Percentiles rank a stretch among this genome's conserved stretches.
phyloP scores from a whole-genome alignment of 2,329 filamentous ascomycete genomes.

The Colletotrichum tofieldiae region DNA sequence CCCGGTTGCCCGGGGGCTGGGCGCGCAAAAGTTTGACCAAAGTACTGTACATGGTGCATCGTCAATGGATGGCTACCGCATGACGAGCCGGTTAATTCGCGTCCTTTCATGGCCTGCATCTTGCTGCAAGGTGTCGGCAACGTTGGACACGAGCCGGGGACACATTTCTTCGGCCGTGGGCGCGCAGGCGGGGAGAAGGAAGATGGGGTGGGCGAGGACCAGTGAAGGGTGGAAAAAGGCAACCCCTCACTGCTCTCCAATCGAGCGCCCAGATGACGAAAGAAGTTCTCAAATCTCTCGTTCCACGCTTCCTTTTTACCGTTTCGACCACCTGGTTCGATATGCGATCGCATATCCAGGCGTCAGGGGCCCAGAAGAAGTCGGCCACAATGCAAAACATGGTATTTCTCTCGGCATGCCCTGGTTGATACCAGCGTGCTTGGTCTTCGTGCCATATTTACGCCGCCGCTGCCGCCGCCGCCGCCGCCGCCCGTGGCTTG shows the following conservation, averaged over 20 bases:
- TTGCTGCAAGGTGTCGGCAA: constrained; percentile 24
- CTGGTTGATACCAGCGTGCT: constrained; percentile 4
- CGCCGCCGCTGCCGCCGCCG: constrained; percentile 5
- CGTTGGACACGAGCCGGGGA: constrained; percentile 4
- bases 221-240: constrained; percentile 3
- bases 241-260: constrained; percentile 11
- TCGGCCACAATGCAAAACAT: constrained; percentile 11
- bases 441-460: constrained; percentile 6
- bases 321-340: constrained; percentile 22
- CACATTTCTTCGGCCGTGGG: constrained; percentile 6
- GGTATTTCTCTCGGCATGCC: neutral
- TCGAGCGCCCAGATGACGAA: constrained; percentile 15
- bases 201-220: constrained; percentile 13
- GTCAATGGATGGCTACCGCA: constrained; percentile 15
- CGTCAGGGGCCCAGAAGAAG: constrained; percentile 3
- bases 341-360: constrained; percentile 7
- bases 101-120: constrained; percentile 15
- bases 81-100: neutral
- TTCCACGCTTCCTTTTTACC: constrained; percentile 24
- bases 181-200: constrained; percentile 20
- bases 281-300: constrained; percentile 12
- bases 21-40: constrained; percentile 17
- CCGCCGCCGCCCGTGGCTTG: constrained; percentile 25
- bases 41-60: constrained; percentile 30
- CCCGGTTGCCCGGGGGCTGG: constrained; percentile 29